Evolutionary conservation across 2,329 filamentous ascomycete genomes (phyloP).

Genomic region (Helminthosporium solani): DNA sequence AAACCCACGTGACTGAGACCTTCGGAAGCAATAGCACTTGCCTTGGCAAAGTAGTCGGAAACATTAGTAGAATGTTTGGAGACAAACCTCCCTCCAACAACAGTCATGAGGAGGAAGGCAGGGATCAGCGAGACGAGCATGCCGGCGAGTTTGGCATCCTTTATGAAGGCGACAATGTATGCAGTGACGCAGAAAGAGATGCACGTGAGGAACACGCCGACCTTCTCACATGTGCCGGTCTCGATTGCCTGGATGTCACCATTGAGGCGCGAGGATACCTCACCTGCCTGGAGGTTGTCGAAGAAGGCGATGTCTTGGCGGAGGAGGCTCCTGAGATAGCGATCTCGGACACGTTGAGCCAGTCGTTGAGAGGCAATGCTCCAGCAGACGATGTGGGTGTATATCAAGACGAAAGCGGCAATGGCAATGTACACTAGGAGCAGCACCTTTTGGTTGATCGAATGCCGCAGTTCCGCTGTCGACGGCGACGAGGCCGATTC

Average conservation of each 20-base stretch:
- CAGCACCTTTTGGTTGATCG: slow-evolving; percentile 61
- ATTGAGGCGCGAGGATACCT: slow-evolving; percentile 64
- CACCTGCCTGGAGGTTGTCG: slow-evolving; percentile 62
- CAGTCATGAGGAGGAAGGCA: slow-evolving; percentile 61
- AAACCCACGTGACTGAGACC: slow-evolving; percentile 61
- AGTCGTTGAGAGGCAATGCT: slow-evolving; percentile 64
- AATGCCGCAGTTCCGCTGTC: slow-evolving; percentile 33
- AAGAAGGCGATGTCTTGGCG: slow-evolving; percentile 65
- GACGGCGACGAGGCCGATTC: slow-evolving; percentile 7
- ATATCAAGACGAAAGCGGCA: slow-evolving; percentile 64
- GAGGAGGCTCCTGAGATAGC: slow-evolving; percentile 60
- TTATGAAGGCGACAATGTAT: slow-evolving; percentile 67
- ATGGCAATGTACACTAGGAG: slow-evolving; percentile 64
- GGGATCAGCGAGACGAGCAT: slow-evolving; percentile 65
- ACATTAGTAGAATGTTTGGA: slow-evolving; percentile 54
- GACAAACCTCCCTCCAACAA: slow-evolving; percentile 57
- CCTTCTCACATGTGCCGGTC: slow-evolving; percentile 69
- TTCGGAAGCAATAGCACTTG: slow-evolving; percentile 64
- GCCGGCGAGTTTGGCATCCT: slow-evolving; percentile 61
- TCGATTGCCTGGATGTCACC: slow-evolving; percentile 67
- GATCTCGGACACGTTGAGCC: slow-evolving; percentile 62
- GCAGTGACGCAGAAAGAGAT: slow-evolving; percentile 67
- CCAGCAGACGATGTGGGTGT: slow-evolving; percentile 65
- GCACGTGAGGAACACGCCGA: slow-evolving; percentile 63
- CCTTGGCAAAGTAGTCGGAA: slow-evolving; percentile 56